Evolutionary conservation across 2,329 filamentous ascomycete species (phyloP).

Genomic region (Ophiostoma novo-ulmi): DNA sequence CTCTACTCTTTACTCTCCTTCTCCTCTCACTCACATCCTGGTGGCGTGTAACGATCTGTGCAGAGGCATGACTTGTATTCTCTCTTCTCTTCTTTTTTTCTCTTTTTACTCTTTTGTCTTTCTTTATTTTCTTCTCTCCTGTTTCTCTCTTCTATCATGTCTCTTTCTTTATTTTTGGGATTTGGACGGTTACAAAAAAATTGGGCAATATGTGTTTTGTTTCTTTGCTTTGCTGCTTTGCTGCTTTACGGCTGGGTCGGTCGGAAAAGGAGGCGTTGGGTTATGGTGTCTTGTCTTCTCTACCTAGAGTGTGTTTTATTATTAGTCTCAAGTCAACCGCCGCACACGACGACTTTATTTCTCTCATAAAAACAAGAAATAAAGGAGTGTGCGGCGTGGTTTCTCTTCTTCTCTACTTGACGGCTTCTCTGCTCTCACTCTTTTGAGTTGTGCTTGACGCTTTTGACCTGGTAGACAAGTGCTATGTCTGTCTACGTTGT

Average conservation of each 20-base stretch:
- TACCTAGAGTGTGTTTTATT: background rate
- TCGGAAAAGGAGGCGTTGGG: conserved; percentile 6
- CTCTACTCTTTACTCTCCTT: conserved; percentile 3
- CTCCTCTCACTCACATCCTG: conserved; percentile 15
- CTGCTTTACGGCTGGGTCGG: background rate
- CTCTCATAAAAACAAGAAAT: background rate
- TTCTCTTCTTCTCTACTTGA: conserved; percentile 3
- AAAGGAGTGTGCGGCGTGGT: background rate
- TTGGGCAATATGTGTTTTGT: conserved; percentile 6
- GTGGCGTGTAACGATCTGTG: conserved; percentile 7
- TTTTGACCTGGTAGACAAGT: background rate
- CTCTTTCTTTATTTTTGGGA: background rate
- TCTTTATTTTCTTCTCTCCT: background rate
- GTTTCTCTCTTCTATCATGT: background rate
- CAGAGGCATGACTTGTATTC: conserved; percentile 11
- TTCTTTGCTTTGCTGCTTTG: background rate
- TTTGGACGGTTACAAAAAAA: conserved; percentile 13
- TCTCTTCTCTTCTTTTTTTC: background rate
- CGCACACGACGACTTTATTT: background rate
- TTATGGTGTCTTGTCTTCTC: background rate
- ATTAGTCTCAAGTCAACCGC: conserved; percentile 13
- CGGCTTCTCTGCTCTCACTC: background rate
- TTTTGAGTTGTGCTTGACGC: background rate
- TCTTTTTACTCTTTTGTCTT: background rate
- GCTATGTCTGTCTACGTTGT: background rate